Conservation (phyloP, 441 rosid species). For the Sinapis alba region DNA sequence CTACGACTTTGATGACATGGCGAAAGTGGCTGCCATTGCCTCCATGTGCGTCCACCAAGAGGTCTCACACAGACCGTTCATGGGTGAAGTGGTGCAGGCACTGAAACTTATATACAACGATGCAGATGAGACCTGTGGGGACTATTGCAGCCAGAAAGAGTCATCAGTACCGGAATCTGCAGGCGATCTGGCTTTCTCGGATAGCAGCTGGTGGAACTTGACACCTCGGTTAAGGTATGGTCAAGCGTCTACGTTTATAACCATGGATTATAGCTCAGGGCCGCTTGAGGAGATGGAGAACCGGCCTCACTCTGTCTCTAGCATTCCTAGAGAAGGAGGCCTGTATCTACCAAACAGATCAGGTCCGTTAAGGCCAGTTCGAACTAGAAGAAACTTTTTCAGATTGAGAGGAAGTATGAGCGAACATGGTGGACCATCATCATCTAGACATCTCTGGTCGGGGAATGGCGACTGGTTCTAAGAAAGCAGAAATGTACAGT, state of each 20-base stretch:
- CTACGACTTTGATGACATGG: conserved; percentile 83
- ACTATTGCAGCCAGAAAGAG: conserved; percentile 78
- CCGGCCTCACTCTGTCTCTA: conserved; percentile 64
- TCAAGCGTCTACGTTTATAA: conserved; percentile 78
- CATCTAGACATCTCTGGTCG: conserved; percentile 42
- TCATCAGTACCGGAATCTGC: conserved; percentile 73
- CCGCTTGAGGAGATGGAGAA: conserved; percentile 67
- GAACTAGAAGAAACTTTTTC: conserved; percentile 64
- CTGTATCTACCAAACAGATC: conserved; percentile 58
- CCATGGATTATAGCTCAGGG: conserved; percentile 95
- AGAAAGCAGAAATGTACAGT: conserved; percentile 35
- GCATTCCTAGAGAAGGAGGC: conserved; percentile 57
- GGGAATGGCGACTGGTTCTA: conserved; percentile 38
- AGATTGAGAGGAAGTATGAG: conserved; percentile 90
- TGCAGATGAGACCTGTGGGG: conserved; percentile 76
- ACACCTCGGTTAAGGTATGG: conserved; percentile 78
- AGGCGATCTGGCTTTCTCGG: conserved; percentile 72
- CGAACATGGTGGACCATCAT: conserved; percentile 77
- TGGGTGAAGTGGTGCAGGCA: conserved; percentile 99
- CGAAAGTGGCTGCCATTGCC: conserved; percentile 96
- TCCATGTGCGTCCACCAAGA: conserved; percentile 96
- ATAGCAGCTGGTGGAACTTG: conserved; percentile 94
- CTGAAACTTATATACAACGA: conserved; percentile 90
- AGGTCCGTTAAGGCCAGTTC: conserved; percentile 78
- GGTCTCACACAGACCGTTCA: conserved; percentile 89